Percentiles rank a stretch among this genome's conserved stretches.
These are phyloP conservation scores for Debaryomyces robertsiae DNA, from an alignment of 1,139 yeast genomes.

Conservation along the genomic window DNA sequence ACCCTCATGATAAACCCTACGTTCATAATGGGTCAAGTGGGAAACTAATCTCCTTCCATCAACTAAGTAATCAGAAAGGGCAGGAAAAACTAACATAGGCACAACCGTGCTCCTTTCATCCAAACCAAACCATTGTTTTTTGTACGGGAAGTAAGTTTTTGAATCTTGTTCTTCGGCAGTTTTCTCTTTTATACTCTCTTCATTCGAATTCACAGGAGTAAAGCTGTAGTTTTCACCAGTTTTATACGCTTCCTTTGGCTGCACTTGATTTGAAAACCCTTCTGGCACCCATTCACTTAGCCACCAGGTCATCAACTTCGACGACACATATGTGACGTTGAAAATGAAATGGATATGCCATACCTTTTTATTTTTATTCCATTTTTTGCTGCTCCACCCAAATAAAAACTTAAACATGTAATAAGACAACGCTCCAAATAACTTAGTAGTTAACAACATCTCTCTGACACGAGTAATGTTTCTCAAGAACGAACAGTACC, in stretches of 20 bases:
- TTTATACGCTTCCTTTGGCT: conserved; percentile 34
- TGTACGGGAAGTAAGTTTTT: conserved; percentile 56
- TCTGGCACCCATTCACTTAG: conserved; percentile 47
- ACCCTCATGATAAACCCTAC: conserved; percentile 38
- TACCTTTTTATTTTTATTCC: conserved; percentile 62
- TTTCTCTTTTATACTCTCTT: conserved; percentile 21
- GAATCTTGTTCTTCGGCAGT: conserved; percentile 34
- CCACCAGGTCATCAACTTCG: conserved; percentile 93
- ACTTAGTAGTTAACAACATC: conserved; percentile 41
- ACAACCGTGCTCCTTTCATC: conserved; percentile 36
- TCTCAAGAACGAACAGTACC: conserved; percentile 62
- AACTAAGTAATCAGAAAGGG: conserved; percentile 66
- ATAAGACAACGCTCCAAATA: conserved; percentile 69
- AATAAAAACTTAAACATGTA: conserved; percentile 81
- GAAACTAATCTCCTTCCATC: conserved; percentile 58
- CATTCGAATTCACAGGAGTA: conserved; percentile 16
- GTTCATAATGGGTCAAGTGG: conserved; percentile 56
- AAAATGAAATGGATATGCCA: conserved; percentile 76
- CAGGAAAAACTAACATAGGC: conserved; percentile 63
- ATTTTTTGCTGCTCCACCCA: conserved; percentile 79
- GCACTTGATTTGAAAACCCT: conserved; percentile 45
- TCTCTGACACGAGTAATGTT: conserved; percentile 55
- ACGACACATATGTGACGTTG: conserved; percentile 82
- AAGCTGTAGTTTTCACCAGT: conserved; percentile 29
- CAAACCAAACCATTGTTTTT: conserved; percentile 54